Conservation (phyloP, 345 rosid species). For the Barbarea vulgaris region DNA sequence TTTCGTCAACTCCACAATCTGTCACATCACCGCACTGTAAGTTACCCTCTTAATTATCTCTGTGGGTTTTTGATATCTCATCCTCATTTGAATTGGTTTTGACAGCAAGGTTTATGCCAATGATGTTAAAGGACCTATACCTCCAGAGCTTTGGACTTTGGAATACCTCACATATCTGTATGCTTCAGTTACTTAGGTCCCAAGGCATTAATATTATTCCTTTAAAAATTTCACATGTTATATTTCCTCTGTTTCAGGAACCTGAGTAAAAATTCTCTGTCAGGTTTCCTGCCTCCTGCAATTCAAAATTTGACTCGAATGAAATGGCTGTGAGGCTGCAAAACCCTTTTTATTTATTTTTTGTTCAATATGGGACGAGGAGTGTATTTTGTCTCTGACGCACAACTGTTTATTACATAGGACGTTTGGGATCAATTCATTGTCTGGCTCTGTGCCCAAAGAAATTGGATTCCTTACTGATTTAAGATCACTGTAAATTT, state of each 20-base stretch:
- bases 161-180: slow-evolving; percentile 40
- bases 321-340: slow-evolving; percentile 80
- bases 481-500: slow-evolving; percentile 51
- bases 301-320: slow-evolving; percentile 40
- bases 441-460: slow-evolving; percentile 68
- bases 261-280: slow-evolving; percentile 33
- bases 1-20: slow-evolving; percentile 36
- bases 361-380: no score
- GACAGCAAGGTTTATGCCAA: slow-evolving; percentile 42
- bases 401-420: slow-evolving; percentile 34
- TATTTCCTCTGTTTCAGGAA: no score
- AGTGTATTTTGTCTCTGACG: not conserved
- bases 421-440: slow-evolving; percentile 54
- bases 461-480: slow-evolving; percentile 69
- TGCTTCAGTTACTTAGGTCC: no score
- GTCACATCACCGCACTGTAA: slow-evolving; percentile 42
- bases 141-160: slow-evolving; percentile 42
- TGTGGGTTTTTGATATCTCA: no score
- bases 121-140: slow-evolving; percentile 38
- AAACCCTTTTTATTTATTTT: no score
- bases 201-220: no score
- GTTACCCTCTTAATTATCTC: not conserved
- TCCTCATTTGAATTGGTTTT: no score
- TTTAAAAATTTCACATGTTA: no score
- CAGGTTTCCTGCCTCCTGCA: slow-evolving; percentile 39